phyloP scores from a whole-genome alignment of 148 eudicot species.

The Silene conica region DNA sequence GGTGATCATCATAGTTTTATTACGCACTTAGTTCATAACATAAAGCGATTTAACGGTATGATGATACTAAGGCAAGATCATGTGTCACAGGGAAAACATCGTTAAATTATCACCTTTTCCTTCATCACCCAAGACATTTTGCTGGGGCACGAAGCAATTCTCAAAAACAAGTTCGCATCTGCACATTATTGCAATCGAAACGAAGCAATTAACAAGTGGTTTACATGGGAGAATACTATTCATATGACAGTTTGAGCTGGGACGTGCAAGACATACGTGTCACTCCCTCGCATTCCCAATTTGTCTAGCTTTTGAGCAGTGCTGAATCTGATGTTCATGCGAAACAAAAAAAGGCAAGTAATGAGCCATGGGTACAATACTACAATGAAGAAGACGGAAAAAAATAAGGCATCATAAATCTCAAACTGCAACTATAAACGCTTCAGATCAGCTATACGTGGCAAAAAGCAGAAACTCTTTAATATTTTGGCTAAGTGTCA shows the following conservation, averaged over 20 bases:
- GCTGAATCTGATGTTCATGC: conserved; percentile 68
- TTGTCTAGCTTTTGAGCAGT: conserved; percentile 99
- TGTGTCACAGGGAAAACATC: neutral
- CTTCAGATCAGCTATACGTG: no score
- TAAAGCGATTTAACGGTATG: neutral
- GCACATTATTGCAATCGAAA: conserved; percentile 29
- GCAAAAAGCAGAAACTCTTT: no score
- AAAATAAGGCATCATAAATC: neutral
- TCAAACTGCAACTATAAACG: no score
- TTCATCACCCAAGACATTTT: conserved; percentile 85
- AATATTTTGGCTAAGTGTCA: no score
- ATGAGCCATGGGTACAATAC: neutral
- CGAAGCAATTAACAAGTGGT: neutral
- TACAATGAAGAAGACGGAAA: neutral
- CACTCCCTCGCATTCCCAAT: conserved; percentile 99
- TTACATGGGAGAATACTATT: neutral
- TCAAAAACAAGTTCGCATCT: conserved; percentile 99
- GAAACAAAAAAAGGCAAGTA: conserved; percentile 2
- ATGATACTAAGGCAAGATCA: no score
- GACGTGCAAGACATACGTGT: conserved; percentile 60
- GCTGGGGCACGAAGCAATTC: conserved; percentile 91
- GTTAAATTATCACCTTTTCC: conserved; percentile 64
- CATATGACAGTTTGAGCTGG: conserved; percentile 10
- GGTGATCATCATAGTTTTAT: no score
- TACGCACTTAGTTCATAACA: no score